Base-by-base conservation (phyloP, 1,139 yeast species). In the Yamadazyma aaseri region DNA sequence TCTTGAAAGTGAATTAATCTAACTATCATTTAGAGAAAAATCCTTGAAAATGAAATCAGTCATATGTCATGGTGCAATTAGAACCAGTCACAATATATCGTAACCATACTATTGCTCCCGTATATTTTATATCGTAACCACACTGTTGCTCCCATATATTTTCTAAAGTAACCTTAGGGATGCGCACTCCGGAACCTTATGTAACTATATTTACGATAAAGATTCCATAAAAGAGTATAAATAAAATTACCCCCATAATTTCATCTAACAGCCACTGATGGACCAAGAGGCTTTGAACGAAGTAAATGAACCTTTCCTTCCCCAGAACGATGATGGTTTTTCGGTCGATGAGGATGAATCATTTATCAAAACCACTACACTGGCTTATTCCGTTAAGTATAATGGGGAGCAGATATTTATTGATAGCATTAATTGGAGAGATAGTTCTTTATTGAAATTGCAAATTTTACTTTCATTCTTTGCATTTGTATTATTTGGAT, bases 401-500 rank as follows among this genome's bases (percentile, higher is more conserved):
- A 14, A 34, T 5, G 38, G 36, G 10, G 33, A 33, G 17, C 10
- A 6, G 4, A 2, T 40, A 6, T 34, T 11, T 26, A 30, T 40
- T 6, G 35, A 35, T 13, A 24, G 35, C 15, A 27, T 25, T 7
- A 38, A 46, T 20, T 46, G 50, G 50, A 46, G 49, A 31, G 16
- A 46, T 12, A 46, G 50, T 34, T 14, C 18, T 5, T 17, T 29
- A 9, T 27, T 46, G 9, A 46, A 38, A 31, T 24, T 31, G 5
- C 83, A 79, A 50, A 59, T 78, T 14, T 2, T 59, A 0, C 49
- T 68, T 0, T 53, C 69, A 0, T 71, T 61, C 39, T 23, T 55
- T 3, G 53, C 67, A 1, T 71, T 76, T 45, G 51, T 63, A 2
- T 45, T 74, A 4, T 58, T 75, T 39, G 85, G 85, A 0, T 47